phyloP scores from a whole-genome alignment of 495 filamentous ascomycete species.

The Oleoguttula mirabilis region DNA sequence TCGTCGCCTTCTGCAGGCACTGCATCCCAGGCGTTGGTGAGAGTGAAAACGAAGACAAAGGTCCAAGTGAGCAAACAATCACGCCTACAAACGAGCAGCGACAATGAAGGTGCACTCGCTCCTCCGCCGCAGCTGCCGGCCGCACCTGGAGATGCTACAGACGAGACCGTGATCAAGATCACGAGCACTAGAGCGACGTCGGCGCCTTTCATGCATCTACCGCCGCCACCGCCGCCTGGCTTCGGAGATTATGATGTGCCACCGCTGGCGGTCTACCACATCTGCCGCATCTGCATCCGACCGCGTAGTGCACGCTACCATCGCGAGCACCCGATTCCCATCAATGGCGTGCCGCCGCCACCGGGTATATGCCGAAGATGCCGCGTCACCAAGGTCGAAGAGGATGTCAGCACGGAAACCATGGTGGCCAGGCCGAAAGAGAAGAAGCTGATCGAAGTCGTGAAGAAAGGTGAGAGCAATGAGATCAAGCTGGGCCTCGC shows the following conservation, averaged over 20 bases:
- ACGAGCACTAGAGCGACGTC: no score
- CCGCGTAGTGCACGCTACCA: conserved; percentile 18
- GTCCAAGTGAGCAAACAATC: neutral
- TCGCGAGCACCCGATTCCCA: conserved; percentile 17
- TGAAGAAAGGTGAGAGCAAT: conserved; percentile 8
- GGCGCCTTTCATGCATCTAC: no score
- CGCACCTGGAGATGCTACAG: conserved; percentile 3
- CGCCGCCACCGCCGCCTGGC: no score
- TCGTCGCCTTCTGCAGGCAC: no score
- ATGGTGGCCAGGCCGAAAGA: neutral
- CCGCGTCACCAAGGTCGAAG: conserved; percentile 12
- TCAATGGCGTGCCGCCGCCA: conserved; percentile 18
- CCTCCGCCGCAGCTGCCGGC: neutral
- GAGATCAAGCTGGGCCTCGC: conserved; percentile 13
- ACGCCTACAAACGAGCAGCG: neutral
- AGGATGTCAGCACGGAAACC: neutral
- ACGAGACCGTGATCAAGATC: conserved; percentile 5
- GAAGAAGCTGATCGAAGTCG: conserved; percentile 1
- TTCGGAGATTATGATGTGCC: no score
- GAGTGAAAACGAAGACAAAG: neutral
- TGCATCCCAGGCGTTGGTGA: neutral
- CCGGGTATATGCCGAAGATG: conserved; percentile 20
- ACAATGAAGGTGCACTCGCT: neutral
- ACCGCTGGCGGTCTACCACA: conserved; percentile 19
- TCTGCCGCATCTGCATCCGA: conserved; percentile 19